phyloP scores from a whole-genome alignment of 2,329 filamentous ascomycete species.

The Fusarium torreyae region DNA sequence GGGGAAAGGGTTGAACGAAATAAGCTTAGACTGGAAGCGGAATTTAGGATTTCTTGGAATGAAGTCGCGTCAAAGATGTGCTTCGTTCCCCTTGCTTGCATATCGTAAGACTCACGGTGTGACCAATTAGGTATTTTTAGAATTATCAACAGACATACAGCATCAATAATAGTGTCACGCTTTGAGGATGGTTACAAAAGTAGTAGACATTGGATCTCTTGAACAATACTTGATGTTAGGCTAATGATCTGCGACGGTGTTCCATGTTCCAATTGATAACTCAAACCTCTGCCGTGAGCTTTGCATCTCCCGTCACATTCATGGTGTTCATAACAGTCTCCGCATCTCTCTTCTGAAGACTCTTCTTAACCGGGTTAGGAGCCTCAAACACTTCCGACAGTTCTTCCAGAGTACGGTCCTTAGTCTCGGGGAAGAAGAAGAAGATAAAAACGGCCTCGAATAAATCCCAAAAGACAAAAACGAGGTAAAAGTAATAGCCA shows the following conservation, averaged over 20 bases:
- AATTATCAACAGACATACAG: no score
- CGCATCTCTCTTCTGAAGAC: constrained; percentile 59
- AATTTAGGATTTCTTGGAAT: no score
- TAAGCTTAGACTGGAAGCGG: no score
- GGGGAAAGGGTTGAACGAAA: not conserved
- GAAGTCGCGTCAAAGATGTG: no score
- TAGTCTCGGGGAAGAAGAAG: constrained; percentile 66
- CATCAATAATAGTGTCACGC: not conserved
- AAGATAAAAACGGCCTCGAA: constrained; percentile 62
- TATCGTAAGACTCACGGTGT: no score
- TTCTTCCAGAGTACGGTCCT: constrained; percentile 67
- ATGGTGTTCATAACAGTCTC: constrained; percentile 61
- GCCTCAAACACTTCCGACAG: constrained; percentile 66
- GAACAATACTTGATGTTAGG: not conserved
- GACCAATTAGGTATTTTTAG: no score
- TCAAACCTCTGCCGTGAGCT: constrained; percentile 42
- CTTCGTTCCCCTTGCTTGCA: no score
- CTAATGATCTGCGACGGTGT: not conserved
- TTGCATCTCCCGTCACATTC: constrained; percentile 50
- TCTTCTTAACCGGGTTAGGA: constrained; percentile 62
- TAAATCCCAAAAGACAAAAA: constrained; percentile 63
- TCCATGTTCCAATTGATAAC: not conserved
- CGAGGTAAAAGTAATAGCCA: constrained; percentile 61
- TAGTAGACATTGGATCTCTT: not conserved
- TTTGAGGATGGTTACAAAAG: not conserved